phyloP scores from a whole-genome alignment of 768 basidiomycete genomes.

The Boletus pseudopeckii region DNA sequence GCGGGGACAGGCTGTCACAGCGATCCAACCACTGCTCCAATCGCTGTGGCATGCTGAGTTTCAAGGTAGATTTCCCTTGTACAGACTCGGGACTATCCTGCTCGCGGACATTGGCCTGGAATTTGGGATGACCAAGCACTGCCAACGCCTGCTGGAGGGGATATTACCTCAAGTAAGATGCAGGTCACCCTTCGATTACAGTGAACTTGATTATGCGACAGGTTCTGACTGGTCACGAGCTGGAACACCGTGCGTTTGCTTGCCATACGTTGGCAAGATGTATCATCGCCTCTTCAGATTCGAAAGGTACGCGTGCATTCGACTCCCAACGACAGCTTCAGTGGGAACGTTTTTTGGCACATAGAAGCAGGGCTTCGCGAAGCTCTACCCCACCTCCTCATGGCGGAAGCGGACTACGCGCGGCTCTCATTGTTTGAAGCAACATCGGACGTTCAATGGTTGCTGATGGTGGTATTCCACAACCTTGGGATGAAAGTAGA shows the following conservation, averaged over 20 bases:
- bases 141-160: conserved; percentile 64
- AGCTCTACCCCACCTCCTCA: conserved; percentile 57
- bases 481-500: conserved; percentile 56
- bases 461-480: conserved; percentile 68
- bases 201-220: conserved; percentile 24
- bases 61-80: conserved; percentile 60
- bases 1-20: conserved; percentile 56
- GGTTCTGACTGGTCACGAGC: conserved; percentile 68
- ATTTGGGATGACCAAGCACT: conserved; percentile 69
- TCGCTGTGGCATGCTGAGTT: conserved; percentile 82
- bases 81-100: conserved; percentile 65
- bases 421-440: conserved; percentile 56
- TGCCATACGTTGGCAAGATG: conserved; percentile 74
- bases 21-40: conserved; percentile 64
- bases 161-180: conserved; percentile 72
- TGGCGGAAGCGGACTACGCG: conserved; percentile 65
- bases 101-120: conserved; percentile 79
- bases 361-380: conserved; percentile 42
- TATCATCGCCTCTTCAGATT: conserved; percentile 56
- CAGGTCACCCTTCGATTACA: conserved; percentile 6
- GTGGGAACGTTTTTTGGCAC: conserved; percentile 14
- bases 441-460: conserved; percentile 66
- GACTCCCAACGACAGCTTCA: not conserved
- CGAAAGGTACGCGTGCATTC: conserved; percentile 37
- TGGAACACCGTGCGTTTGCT: conserved; percentile 73